phyloP scores from a whole-genome alignment of 164 flowering plant species.

The Taxillus chinensis region DNA sequence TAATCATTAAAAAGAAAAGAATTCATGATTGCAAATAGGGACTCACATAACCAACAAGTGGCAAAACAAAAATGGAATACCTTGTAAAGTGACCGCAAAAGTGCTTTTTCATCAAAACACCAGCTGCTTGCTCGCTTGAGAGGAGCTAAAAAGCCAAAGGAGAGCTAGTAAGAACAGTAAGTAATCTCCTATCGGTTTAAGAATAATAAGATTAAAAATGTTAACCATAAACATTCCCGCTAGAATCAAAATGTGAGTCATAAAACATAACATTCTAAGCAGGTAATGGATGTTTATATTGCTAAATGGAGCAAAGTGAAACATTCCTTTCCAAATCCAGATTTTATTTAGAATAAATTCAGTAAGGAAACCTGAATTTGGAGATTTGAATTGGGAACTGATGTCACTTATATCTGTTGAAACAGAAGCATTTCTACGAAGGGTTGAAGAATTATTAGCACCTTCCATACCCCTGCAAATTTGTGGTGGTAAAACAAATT shows the following conservation, averaged over 20 bases:
- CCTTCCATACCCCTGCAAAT: slow-evolving; percentile 22
- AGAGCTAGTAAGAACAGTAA: background rate
- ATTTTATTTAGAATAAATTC: background rate
- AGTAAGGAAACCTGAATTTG: slow-evolving; percentile 20
- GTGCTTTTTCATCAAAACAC: slow-evolving; percentile 36
- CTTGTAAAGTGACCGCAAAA: slow-evolving; percentile 41
- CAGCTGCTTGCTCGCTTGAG: slow-evolving; percentile 25
- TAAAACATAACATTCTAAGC: background rate
- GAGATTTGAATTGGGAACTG: slow-evolving; percentile 12
- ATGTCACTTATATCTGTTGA: slow-evolving; percentile 30
- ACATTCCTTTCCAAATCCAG: background rate
- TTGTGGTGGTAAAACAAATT: background rate
- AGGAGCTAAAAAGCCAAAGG: slow-evolving; percentile 14
- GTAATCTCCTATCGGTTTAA: background rate
- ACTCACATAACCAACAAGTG: too few relatives aligned
- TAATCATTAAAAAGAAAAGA: too few relatives aligned
- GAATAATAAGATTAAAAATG: too few relatives aligned
- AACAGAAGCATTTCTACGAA: slow-evolving; percentile 28
- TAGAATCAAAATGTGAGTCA: too few relatives aligned
- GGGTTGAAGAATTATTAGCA: slow-evolving; percentile 20
- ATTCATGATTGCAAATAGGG: too few relatives aligned
- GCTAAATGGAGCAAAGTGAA: background rate
- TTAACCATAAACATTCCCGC: too few relatives aligned
- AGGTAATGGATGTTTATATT: background rate
- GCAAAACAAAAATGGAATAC: slow-evolving; percentile 8